Base-by-base conservation (phyloP, 2,329 filamentous ascomycete species). In the Penicillium olsonii region DNA sequence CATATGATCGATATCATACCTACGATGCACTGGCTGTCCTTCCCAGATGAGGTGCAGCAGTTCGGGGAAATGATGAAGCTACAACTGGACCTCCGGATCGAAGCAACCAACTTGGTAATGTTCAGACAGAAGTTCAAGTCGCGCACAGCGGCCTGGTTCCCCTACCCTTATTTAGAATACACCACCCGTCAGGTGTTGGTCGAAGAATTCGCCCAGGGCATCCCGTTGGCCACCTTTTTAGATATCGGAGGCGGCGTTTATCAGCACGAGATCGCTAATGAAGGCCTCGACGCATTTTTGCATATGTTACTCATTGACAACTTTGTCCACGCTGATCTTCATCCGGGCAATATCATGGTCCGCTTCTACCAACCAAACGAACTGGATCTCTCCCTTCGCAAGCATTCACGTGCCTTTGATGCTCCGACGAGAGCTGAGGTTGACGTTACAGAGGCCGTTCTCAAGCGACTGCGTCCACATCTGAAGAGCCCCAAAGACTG, bases 341-440 rank as follows among this genome's bases (percentile, higher is more conserved):
- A 99, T 67, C 94, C 94, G 0, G 94, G 94, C 20, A 99, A 99
- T 69, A 97, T 99, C 73, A 97, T 99, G 92, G 92, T 99, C 39
- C 90, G 95, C 55, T 99, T 99, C 75, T 96, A 97, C 72, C 85
- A 92, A 63, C 85, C 92, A 0, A 84, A 85, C 12, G 81, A 86
- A 53, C 82, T 92, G 0, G 83, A 87, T 41, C 75, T 95, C 1
- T 76, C 78, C 18, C 73, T 86, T 5, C 68, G 68, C 33, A 68
- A 71, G 18, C 70, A 77, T 47, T 73, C 69, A 3, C 69, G 67
- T 19, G 69, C 72, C 7, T 68, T 66, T 2, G 64, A 73, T 54
- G 71, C 71, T 12, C 71, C 75, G 31, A 69, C 75, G 1, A 65
- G 80, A 33, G 76, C 80, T 8, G 79, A 82, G 18, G 78, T 79